Evolutionary conservation across 176 grass and related monocot species (phyloP).

Genomic region (Cymbopogon citratus): DNA sequence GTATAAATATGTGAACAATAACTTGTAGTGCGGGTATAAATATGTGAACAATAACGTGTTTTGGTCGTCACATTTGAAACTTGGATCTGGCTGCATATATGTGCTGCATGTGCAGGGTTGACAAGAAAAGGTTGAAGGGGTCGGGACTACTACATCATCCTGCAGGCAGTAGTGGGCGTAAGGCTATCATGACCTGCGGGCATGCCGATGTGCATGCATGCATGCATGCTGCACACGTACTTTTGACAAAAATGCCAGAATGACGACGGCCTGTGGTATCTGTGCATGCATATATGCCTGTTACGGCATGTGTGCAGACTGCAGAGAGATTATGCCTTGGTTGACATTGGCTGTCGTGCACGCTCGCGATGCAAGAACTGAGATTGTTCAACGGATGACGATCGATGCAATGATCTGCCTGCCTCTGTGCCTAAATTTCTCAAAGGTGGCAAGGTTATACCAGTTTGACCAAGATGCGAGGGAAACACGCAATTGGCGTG

Average conservation of each 20-base stretch:
- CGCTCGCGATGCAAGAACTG: neutral
- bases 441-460: no score
- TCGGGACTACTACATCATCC: neutral
- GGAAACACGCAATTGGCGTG: no score
- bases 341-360: neutral
- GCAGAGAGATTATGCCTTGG: neutral
- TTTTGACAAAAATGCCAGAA: neutral
- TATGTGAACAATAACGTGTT: neutral
- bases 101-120: neutral
- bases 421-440: neutral
- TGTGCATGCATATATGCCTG: neutral
- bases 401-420: neutral
- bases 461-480: no score
- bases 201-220: neutral
- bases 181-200: neutral
- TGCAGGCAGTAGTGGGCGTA: neutral
- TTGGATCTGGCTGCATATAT: neutral
- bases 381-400: neutral
- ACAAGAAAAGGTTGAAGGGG: neutral
- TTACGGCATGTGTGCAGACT: neutral
- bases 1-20: no score
- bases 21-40: no score
- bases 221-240: neutral
- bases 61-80: neutral
- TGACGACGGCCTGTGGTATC: neutral